Evolutionary conservation across 2,329 filamentous ascomycete genomes (phyloP).

Genomic region (Karstenula rhodostoma): DNA sequence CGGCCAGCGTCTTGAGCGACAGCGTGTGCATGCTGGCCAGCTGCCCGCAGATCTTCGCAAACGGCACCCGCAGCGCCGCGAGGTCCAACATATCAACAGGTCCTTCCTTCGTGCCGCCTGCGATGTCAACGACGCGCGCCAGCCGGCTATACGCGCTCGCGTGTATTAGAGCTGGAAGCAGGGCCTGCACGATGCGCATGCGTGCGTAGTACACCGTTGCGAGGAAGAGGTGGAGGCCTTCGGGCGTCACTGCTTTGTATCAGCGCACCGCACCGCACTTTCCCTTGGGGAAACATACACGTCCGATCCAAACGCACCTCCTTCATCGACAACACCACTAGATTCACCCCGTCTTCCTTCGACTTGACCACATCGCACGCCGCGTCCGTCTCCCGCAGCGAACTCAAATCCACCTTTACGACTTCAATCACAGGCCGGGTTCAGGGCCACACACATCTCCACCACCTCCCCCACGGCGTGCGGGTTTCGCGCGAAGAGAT

Average conservation of each 20-base stretch:
- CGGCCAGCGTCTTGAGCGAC: not conserved
- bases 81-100: slow-evolving; percentile 31
- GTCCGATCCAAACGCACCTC: not conserved
- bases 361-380: slow-evolving; percentile 9
- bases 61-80: slow-evolving; percentile 18
- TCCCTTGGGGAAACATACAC: not conserved
- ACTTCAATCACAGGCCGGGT: not conserved
- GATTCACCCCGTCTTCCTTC: slow-evolving; percentile 3
- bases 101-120: slow-evolving; percentile 30
- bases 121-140: slow-evolving; percentile 12
- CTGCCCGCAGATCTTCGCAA: slow-evolving; percentile 24
- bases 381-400: not conserved
- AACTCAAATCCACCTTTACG: slow-evolving; percentile 11
- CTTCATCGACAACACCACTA: slow-evolving; percentile 1
- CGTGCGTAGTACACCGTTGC: slow-evolving; percentile 12
- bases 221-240: slow-evolving; percentile 13
- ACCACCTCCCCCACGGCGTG: not conserved
- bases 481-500: slow-evolving; percentile 6
- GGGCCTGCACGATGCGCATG: slow-evolving; percentile 6
- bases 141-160: not conserved
- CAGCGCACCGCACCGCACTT: not conserved
- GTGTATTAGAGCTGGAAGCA: not conserved
- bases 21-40: slow-evolving; percentile 30
- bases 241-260: not conserved
- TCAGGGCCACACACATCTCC: not conserved